Base-by-base conservation (phyloP, 345 rosid species). In the Crucihimalaya himalaica region DNA sequence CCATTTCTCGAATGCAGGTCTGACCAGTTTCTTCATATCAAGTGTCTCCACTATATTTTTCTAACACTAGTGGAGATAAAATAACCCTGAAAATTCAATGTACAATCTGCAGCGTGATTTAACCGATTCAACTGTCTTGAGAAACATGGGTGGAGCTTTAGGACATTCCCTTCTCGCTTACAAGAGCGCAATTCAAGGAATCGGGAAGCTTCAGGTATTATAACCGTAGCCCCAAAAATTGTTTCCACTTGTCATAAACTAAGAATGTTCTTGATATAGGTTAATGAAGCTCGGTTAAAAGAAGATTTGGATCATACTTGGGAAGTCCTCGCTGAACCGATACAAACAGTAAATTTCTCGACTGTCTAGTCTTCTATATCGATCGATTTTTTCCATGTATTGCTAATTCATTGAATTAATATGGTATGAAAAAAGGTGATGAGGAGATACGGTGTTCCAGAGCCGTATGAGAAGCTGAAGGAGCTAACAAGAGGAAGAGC, bases 301-400 rank as follows among this genome's bases (percentile, higher is more conserved):
- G 94, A 87, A 74, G 96, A 96, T 83, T 80, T 92, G 89, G 81
- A 92, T 83, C 80, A 86, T 18, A 77, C 87, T 34, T 92, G 98
- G 97, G 96, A 95, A 84, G 91, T 95, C 77, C 99, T 96, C 45
- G 98, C 98, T 37, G 99, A 96, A 77, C 97, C 96, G 19, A 86
- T 92, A 62, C 98, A 92, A 72, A 96, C 96, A 58, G 98, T 95
- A 86, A 50, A 82, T 63, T 31, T 67, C 78, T 65, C 46, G 0
- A 31, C 51, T 31, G 40, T 47, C 51, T n/a, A 35, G 20, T 27
- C 58, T 78, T 43, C 12, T 40, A 2, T 53, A 19, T 23, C 13
- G 14, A 50, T 56, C 61, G n/a, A 31, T 54, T 20, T 53, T 8
- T 15, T 12, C 15, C 18, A 31, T 68, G 51, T 32, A 27, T 52